Conservation (phyloP, 371 early-diverging fungal species). For the Fennellomyces sp. region DNA sequence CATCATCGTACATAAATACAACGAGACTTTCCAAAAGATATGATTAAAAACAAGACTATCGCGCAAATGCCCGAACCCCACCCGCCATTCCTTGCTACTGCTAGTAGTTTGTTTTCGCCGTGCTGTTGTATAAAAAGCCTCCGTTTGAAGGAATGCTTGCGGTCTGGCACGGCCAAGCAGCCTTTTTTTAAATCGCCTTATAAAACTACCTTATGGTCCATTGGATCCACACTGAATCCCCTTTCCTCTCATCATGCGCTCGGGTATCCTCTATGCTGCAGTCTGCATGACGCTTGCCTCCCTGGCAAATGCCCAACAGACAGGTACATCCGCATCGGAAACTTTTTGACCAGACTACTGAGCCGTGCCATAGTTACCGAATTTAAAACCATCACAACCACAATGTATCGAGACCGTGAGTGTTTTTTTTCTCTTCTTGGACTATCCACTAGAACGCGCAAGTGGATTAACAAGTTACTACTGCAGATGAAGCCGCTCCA, state of each 20-base stretch:
- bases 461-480: no score
- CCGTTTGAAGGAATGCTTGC: slow-evolving; percentile 5
- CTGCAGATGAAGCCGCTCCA: neutral
- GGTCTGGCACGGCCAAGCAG: slow-evolving; percentile 3
- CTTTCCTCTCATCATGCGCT: slow-evolving; percentile 16
- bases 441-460: no score
- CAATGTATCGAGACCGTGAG: slow-evolving; percentile 11
- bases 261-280: slow-evolving; percentile 13
- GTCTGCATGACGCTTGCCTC: slow-evolving; percentile 9
- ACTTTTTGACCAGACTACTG: neutral
- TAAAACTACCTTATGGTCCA: neutral
- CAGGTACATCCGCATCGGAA: slow-evolving; percentile 8
- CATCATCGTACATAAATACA: slow-evolving; percentile 1
- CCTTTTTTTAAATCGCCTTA: slow-evolving; percentile 7
- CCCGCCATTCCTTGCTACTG: neutral
- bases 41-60: neutral
- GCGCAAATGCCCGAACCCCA: neutral
- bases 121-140: no score
- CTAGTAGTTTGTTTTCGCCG: no score
- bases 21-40: neutral
- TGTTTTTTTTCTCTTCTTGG: no score
- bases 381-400: slow-evolving; percentile 21
- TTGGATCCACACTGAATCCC: no score
- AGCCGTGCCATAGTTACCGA: slow-evolving; percentile 10
- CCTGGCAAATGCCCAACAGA: slow-evolving; percentile 11